Conservation (phyloP, 305 asterid genomes). For the Lippia alba region DNA sequence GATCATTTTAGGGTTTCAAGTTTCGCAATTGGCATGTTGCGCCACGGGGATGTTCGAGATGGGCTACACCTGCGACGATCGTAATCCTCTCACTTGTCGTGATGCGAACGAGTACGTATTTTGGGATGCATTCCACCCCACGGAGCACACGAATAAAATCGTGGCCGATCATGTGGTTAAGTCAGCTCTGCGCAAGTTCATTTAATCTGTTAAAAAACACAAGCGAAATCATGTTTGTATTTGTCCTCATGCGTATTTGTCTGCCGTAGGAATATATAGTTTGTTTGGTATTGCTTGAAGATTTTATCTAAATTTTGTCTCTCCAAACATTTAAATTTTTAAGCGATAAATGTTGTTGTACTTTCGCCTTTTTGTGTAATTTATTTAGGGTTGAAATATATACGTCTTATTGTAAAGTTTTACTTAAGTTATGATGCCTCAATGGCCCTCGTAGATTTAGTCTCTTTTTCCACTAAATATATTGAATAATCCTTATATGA, state of each 20-base stretch:
- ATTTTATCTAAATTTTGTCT: background rate
- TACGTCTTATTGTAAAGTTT: no score
- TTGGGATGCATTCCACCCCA: slow-evolving; percentile 91
- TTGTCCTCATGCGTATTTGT: background rate
- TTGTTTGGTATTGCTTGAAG: background rate
- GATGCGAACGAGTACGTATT: slow-evolving; percentile 75
- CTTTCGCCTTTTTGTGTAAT: no score
- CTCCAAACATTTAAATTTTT: no score
- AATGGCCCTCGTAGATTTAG: no score
- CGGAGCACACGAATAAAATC: slow-evolving; percentile 63
- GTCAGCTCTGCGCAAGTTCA: slow-evolving; percentile 47
- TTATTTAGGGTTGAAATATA: no score
- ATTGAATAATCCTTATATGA: no score
- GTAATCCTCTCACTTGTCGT: slow-evolving; percentile 62
- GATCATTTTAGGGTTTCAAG: slow-evolving; percentile 62
- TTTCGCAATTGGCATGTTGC: slow-evolving; percentile 66
- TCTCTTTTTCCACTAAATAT: no score
- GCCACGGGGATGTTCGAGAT: slow-evolving; percentile 88
- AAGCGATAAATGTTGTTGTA: no score
- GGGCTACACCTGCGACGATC: slow-evolving; percentile 65
- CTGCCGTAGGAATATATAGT: background rate
- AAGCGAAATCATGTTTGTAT: no score
- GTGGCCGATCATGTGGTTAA: slow-evolving; percentile 55
- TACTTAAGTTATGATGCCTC: no score
- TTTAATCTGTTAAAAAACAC: slow-evolving; percentile 17